Conservation (phyloP, 1,284 basidiomycete species). For the Agaricales sp. region DNA sequence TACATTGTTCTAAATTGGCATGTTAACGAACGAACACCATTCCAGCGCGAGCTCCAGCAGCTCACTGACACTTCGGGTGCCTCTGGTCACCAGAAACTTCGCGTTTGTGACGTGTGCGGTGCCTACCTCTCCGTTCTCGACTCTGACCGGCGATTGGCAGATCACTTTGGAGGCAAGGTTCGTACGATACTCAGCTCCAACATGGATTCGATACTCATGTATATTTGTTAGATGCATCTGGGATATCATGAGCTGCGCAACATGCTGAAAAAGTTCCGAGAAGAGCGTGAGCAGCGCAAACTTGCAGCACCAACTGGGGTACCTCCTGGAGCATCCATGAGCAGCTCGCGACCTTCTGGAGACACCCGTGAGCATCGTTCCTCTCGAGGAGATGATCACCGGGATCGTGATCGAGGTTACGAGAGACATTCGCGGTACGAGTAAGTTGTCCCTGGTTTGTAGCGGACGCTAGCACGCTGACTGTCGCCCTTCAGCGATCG, state of each 20-base stretch:
- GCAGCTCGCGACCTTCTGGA: conserved; percentile 20
- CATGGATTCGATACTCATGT: conserved; percentile 9
- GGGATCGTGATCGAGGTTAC: conserved; percentile 55
- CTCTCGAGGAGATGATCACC: conserved; percentile 45
- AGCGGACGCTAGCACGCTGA: not conserved
- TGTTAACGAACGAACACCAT: conserved; percentile 7
- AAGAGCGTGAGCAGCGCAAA: conserved; percentile 80
- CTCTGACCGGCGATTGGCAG: conserved; percentile 95
- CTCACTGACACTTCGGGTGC: conserved; percentile 97
- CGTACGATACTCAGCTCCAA: too few relatives aligned
- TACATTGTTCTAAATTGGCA: conserved; percentile 5
- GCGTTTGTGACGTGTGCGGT: conserved; percentile 99
- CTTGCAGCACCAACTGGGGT: conserved; percentile 33
- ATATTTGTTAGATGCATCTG: conserved; percentile 79
- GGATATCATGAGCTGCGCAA: conserved; percentile 97
- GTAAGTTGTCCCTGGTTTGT: conserved; percentile 31
- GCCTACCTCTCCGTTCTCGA: conserved; percentile 97
- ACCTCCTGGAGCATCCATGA: conserved; percentile 14
- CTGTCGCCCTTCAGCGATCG: conserved; percentile 7
- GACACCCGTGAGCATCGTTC: conserved; percentile 41
- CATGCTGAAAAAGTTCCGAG: conserved; percentile 82
- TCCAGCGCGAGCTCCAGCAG: conserved; percentile 85
- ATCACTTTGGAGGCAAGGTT: conserved; percentile 99
- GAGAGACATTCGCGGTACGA: conserved; percentile 68
- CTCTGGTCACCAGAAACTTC: conserved; percentile 96